Base-by-base conservation (phyloP, 2,329 filamentous ascomycete species). In the Aspergillus pseudoviridinutans region DNA sequence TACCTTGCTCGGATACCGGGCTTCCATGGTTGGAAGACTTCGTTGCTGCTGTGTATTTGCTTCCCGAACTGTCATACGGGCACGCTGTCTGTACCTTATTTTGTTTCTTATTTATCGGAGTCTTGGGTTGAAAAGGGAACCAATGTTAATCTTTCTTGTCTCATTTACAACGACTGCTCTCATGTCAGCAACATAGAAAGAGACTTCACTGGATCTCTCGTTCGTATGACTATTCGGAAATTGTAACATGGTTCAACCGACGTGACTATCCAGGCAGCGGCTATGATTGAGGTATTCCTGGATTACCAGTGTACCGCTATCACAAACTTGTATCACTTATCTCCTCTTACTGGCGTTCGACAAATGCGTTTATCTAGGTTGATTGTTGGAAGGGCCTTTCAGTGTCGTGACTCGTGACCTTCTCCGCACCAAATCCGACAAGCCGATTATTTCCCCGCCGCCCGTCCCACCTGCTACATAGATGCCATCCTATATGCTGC, bases 71-170 rank as follows among this genome's bases (percentile, higher is more conserved):
- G 51, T 44, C 60, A 52, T 51, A 12, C 58, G 58, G 63, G 59
- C 59, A 61, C 62, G 59, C 66, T 71, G 72, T 68, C 71, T 76
- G 74, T 77, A 76, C 66, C 70, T 76, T 77, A 76, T 60, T 67
- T 61, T 66, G 60, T 63, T 61, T 61, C 53, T 58, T 64, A 65
- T 62, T 66, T 61, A 62, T 60, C 59, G 74, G 74, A 76, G 74
- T 76, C 70, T 64, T 62, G 71, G 73, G 68, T 68, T 70, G 69
- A 73, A 74, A 73, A 71, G 68, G 67, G 65, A 67, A 69, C 70
- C 56, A 64, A 65, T 67, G 65, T 66, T 44, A 61, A 65, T 63
- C 61, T 59, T 66, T 64, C 64, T 58, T 62, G 58, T 61, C 59
- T 62, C 63, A 58, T 47, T 24, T 24, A 53, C 58, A 60, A 62